A percentile compares a stretch with the other conserved stretches of the same genome.
phyloP scores from a whole-genome alignment of 2,329 filamentous ascomycete species.

The Macroventuria anomochaeta region DNA sequence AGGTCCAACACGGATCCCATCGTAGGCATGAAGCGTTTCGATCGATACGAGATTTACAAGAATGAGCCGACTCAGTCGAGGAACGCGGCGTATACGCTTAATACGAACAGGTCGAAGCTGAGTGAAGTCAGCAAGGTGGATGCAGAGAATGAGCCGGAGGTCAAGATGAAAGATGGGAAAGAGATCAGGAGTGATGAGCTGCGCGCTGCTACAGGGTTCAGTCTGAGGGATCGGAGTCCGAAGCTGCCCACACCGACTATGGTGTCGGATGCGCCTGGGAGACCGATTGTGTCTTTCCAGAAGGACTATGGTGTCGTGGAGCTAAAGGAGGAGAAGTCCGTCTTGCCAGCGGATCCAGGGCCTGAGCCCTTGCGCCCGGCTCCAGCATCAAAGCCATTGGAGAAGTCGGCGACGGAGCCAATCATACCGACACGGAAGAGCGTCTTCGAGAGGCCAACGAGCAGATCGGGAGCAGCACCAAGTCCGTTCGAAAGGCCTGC shows the following conservation, averaged over 20 bases:
- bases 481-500: background rate
- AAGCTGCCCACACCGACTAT: constrained; percentile 87
- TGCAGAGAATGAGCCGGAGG: constrained; percentile 41
- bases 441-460: constrained; percentile 45
- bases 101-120: constrained; percentile 54
- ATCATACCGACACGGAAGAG: constrained; percentile 60
- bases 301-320: constrained; percentile 79
- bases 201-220: constrained; percentile 87
- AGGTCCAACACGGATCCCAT: constrained; percentile 55
- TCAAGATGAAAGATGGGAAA: constrained; percentile 75
- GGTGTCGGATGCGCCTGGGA: constrained; percentile 87
- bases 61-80: constrained; percentile 84
- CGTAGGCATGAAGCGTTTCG: constrained; percentile 51
- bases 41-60: constrained; percentile 76
- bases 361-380: constrained; percentile 10
- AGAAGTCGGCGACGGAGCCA: constrained; percentile 51
- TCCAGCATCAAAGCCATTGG: constrained; percentile 34
- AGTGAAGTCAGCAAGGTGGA: constrained; percentile 36
- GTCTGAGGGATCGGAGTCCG: constrained; percentile 80
- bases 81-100: constrained; percentile 80
- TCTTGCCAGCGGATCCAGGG: constrained; percentile 4
- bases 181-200: constrained; percentile 90
- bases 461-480: constrained; percentile 5
- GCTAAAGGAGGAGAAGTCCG: constrained; percentile 61
- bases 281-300: constrained; percentile 98